Evolutionary conservation across 257 asterid species (phyloP), one percentile per base, ranked within the genome.

Genomic region (Ocimum tenuiflorum): DNA sequence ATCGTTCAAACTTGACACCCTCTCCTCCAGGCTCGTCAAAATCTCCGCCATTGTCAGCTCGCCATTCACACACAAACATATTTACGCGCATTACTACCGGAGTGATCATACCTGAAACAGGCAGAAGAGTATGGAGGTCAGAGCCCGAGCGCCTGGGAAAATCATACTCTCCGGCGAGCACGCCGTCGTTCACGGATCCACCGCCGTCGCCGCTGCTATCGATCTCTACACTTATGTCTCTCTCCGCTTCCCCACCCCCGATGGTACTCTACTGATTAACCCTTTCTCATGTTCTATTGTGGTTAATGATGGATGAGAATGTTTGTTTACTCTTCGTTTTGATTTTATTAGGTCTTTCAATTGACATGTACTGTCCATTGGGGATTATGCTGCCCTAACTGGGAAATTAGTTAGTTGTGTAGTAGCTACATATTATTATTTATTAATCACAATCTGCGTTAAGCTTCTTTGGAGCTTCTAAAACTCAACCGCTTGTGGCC

Each of bases 121-220:
- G n/a, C 39, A 0, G 58, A 60, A 43, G 7, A 33, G 62, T 31
- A 92, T 92, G 99, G 99, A 92, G 86, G 96, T 87, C 68, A 79
- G 91, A 83, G 87, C 99, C 27, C 72, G 99, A 82, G 99, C 99
- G 24, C 99, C 99, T 0, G 97, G 97, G 8, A 92, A 92, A 73
- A 89, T 92, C 79, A 92, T 92, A 67, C 81, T 89, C 45, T 86
- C 99, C 35, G 99, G 99, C 11, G 99, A 92, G 74, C 99, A 92
- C 58, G 99, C 99, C 24, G 99, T 92, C 60, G 97, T 92, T 63
- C 99, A 92, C 64, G 97, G 96, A 77, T 83, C 97, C 68, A 81
- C 96, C 39, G 99, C 99, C 64, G 91, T 92, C n/a, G 99, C 99
- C 10, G 97, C 99, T 20, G 83, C 99, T 41, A 83, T 92, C 51